Evolutionary conservation across 106 monocot species (phyloP).

Genomic region (Phalaenopsis aphrodite): DNA sequence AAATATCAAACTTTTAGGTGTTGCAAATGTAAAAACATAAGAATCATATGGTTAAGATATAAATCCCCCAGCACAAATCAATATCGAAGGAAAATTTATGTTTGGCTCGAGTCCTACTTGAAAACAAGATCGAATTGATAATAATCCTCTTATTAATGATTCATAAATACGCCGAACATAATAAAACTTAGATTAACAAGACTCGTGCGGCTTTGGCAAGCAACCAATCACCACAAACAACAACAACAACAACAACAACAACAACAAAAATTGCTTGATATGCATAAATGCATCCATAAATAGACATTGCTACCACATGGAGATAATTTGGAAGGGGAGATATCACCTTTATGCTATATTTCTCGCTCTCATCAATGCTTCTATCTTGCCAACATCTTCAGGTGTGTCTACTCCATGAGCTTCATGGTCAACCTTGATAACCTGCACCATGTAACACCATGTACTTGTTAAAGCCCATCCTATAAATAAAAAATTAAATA

Average conservation of each 20-base stretch:
- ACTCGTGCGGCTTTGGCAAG: background rate
- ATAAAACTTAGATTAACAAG: background rate
- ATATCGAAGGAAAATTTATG: background rate
- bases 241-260: background rate
- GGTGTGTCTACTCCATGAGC: constrained; percentile 96
- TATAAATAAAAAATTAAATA: too few relatives aligned
- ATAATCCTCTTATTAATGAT: background rate
- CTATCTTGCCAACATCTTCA: constrained; percentile 73
- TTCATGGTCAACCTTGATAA: constrained; percentile 94
- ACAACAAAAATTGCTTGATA: background rate
- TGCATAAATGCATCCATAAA: background rate
- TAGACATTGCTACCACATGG: background rate
- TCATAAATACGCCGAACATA: background rate
- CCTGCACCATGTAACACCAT: constrained; percentile 28
- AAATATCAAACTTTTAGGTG: too few relatives aligned
- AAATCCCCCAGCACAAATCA: background rate
- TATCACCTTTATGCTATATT: constrained; percentile 30
- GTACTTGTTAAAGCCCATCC: too few relatives aligned
- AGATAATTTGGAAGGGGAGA: background rate
- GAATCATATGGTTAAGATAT: too few relatives aligned
- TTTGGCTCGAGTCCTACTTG: background rate
- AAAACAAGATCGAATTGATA: background rate
- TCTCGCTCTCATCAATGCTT: constrained; percentile 70
- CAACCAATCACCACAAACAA: background rate
- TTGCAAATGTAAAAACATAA: too few relatives aligned